Percentiles rank a stretch among this genome's conserved stretches.
phyloP scores from a whole-genome alignment of 768 basidiomycete genomes.

The Tricholoma matsutake region DNA sequence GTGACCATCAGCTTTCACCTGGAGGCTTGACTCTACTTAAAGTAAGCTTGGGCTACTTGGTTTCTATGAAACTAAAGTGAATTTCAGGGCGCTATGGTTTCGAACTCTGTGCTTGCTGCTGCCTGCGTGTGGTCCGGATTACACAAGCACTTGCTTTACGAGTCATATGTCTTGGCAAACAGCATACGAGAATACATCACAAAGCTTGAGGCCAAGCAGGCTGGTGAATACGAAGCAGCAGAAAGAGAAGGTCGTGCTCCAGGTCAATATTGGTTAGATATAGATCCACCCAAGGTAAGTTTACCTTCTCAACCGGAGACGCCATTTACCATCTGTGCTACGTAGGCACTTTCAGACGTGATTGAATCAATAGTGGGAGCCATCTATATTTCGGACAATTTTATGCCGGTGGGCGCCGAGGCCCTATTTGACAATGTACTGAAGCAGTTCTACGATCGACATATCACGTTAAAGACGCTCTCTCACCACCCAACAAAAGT shows the following conservation, averaged over 20 bases:
- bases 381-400: conserved; percentile 73
- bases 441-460: conserved; percentile 75
- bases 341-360: conserved; percentile 72
- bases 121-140: conserved; percentile 70
- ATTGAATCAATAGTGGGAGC: conserved; percentile 81
- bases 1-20: conserved; percentile 61
- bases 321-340: neutral
- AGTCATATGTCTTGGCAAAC: conserved; percentile 48
- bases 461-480: conserved; percentile 69
- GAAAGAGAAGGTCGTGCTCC: conserved; percentile 46
- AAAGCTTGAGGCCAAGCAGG: conserved; percentile 42
- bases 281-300: conserved; percentile 73
- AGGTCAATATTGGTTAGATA: conserved; percentile 76
- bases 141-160: conserved; percentile 56
- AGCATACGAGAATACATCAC: conserved; percentile 53
- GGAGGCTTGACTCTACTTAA: conserved; percentile 80
- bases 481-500: conserved; percentile 76
- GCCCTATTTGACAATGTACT: conserved; percentile 64
- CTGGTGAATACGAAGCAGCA: conserved; percentile 46
- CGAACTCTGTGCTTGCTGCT: conserved; percentile 73
- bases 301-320: neutral
- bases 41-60: conserved; percentile 32
- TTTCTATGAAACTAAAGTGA: neutral
- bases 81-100: conserved; percentile 78
- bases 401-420: conserved; percentile 57